Evolutionary conservation across 768 basidiomycete species (phyloP), one percentile per base, ranked within the genome.

Genomic region (Jaapia argillacea): DNA sequence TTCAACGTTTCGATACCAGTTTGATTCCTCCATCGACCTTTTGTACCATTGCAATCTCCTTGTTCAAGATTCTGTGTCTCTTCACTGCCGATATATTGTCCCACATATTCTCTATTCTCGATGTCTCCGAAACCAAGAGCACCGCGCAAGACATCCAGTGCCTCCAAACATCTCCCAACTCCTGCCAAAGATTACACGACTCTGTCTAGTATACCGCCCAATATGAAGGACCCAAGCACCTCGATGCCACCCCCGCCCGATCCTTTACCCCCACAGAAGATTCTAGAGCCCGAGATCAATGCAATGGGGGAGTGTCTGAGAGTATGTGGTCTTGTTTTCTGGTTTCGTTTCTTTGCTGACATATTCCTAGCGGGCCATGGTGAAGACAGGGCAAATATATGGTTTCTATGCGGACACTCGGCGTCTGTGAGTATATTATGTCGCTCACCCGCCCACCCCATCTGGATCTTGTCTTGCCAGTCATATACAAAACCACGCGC

Each of bases 301-400:
- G 79, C 76, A 0, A 56, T 89, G 37, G 60, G 67, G 4, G 56
- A 59, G 6, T 79, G 72, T 55, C 64, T 88, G 21, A 77, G 77
- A 67, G 85, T 76, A 47, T 48, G 60, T 48, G 10, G n/a, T n/a
- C n/a, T 36, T 10, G 13, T 20, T 18, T 16, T 16, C 31, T 5
- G 21, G n/a, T 27, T 45, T 16, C n/a, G n/a, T n/a, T n/a, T n/a
- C n/a, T n/a, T n/a, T n/a, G n/a, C n/a, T n/a, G n/a, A n/a, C n/a
- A n/a, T n/a, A n/a, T n/a, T n/a, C n/a, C n/a, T 43, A 70, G 82
- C 77, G 75, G 51, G 75, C 77, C n/a, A 71, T 77, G 4, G 62
- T 85, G 3, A 84, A 77, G 58, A 79, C 82, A 2, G 83, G 74
- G 4, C 76, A 86, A 53, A 68, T 88, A 13, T 81, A 84, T 51